Evolutionary conservation across 169 alveolate genomes (phyloP), one percentile per base, ranked within the genome.

Genomic region (Plasmodium chabaudi): DNA sequence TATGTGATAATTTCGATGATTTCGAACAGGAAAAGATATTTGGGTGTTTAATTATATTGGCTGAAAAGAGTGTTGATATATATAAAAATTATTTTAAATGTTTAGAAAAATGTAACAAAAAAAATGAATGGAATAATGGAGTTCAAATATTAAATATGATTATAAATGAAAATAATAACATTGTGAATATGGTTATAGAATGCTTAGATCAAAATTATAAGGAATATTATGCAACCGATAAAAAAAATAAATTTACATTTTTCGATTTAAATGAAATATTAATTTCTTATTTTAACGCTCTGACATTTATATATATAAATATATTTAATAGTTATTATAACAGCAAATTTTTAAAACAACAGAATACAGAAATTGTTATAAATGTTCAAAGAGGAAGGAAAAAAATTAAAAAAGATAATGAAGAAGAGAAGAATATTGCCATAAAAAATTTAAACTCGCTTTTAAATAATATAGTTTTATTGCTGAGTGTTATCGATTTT

Each of bases 351-450:
- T 53, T 72, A 17, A 82, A 82, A 15, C 82, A 82, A 7, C 65
- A 39, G 17, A 82, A 82, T 56, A 17, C 51, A 6, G 90, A 82
- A 27, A 49, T 82, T 12, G 34, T 82, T 39, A 39, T 65, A 13
- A 82, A 55, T 68, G 84, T 53, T 27, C 90, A 82, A 64, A 67
- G 90, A 42, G 90, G 90, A 60, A 56, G 90, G 23, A 82, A 82
- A 82, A 82, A 82, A 44, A 60, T 47, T 23, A 82, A 82, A 68
- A 82, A 69, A 71, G 90, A 65, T 1, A 68, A 23, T 47, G 90
- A 82, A 13, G 90, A 82, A 82, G 90, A 67, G 46, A 82, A 68
- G 46, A 68, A 57, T 21, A 27, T 56, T 25, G 44, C 82, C 13
- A 39, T 82, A 27, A 82, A 82, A 68, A 82, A 82, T 56, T 57